Evolutionary conservation across 306 rosid species (phyloP), one percentile per base, ranked within the genome.

Genomic region (Gillenia trifoliata): DNA sequence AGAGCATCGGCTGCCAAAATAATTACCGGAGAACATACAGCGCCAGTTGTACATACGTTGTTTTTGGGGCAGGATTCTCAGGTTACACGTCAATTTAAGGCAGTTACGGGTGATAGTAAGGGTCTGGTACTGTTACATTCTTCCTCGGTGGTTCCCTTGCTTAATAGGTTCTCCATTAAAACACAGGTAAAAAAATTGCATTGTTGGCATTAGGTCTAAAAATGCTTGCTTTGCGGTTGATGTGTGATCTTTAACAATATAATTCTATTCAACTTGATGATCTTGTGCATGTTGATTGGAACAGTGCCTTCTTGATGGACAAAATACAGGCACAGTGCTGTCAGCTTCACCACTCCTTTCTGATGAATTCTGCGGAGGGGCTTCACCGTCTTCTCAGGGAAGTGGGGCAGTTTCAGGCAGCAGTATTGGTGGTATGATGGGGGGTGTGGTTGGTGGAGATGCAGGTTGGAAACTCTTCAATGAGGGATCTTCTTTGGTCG

Each of bases 301-400:
- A 74, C 72, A 94, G 99, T 94, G 99, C 86, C 95, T 92, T 72
- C 93, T 94, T 83, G 99, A 94, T 85, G 98, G 98, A 72, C 90
- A 90, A 92, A 90, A 67, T 82, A 86, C 97, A 56, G 96, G 99
- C 77, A 83, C 82, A 52, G 94, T 89, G 71, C 87, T 94, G 49
- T 90, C 99, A 12, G 97, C 95, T 85, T 88, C 99, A 23, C 97
- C 99, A 31, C 92, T 94, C 71, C 88, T 90, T 70, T 85, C 78
- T 63, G 96, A 92, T 67, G 99, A 92, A 79, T 45, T 64, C 68
- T 64, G 75, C 68, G 97, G 95, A 79, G 79, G 86, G 78, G 81
- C 93, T 76, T 83, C 85, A 7, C 79, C 80, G 52, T 77, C 88
- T 66, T 77, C 89, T 41, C 94, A 86, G 67, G 96, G 89, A 70